Evolutionary conservation across 2,329 filamentous ascomycete species (phyloP).

Genomic region (Lecanosticta acicola): DNA sequence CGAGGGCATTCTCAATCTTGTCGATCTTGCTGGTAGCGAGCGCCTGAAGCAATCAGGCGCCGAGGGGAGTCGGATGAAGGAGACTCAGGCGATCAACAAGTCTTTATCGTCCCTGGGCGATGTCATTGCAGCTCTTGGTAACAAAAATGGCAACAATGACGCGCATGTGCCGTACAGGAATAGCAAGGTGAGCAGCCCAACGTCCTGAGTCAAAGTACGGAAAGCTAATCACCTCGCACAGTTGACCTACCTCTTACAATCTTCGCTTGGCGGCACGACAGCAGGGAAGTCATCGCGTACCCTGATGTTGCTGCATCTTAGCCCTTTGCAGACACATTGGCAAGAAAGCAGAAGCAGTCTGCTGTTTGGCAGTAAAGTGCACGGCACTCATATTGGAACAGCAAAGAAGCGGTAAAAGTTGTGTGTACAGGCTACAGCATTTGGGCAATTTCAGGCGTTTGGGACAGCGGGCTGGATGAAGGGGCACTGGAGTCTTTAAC

Average conservation of each 20-base stretch:
- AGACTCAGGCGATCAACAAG: conserved; percentile 97
- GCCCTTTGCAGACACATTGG: conserved; percentile 81
- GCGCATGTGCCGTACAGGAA: conserved; percentile 87
- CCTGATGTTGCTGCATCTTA: conserved; percentile 99
- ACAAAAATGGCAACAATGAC: conserved; percentile 61
- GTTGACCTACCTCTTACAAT: conserved; percentile 91
- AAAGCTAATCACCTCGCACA: conserved; percentile 33
- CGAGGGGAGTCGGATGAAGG: conserved; percentile 79
- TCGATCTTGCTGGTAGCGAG: conserved; percentile 91
- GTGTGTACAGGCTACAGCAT: not conserved
- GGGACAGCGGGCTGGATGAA: not conserved
- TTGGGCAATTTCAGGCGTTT: not conserved
- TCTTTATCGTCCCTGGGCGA: conserved; percentile 86
- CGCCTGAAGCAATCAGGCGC: conserved; percentile 80
- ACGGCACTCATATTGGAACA: conserved; percentile 88
- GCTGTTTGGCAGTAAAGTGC: conserved; percentile 88
- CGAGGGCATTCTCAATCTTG: conserved; percentile 90
- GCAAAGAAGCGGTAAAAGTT: conserved; percentile 53
- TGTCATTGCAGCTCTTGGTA: conserved; percentile 88
- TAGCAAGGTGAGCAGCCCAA: conserved; percentile 62
- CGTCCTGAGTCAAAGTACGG: not conserved
- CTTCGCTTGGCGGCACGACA: conserved; percentile 82
- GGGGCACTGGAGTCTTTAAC: not conserved
- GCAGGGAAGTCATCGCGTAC: conserved; percentile 63
- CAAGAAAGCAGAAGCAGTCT: conserved; percentile 91